A percentile compares a stretch with the other conserved stretches of the same genome.
Evolutionary conservation across 2,329 filamentous ascomycete species (phyloP).

Genomic region (Stenocarpella maydis): DNA sequence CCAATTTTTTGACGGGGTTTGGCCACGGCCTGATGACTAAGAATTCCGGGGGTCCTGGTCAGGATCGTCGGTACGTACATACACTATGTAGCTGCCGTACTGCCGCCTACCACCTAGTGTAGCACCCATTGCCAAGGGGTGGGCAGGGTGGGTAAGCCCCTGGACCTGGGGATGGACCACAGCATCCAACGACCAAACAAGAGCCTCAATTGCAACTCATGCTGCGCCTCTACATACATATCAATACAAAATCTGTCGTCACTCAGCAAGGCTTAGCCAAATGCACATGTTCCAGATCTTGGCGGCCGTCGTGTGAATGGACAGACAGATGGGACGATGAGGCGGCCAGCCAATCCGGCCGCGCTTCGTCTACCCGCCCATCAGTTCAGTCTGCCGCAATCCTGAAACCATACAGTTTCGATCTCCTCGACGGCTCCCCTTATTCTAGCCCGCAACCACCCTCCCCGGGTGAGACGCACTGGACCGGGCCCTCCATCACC

Average conservation of each 20-base stretch:
- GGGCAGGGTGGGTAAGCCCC: not conserved
- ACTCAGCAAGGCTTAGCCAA: conserved; percentile 3
- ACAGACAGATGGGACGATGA: conserved; percentile 7
- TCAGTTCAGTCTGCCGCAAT: conserved; percentile 52
- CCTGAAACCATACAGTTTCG: conserved; percentile 54
- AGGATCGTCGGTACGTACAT: too few relatives aligned
- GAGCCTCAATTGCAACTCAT: conserved; percentile 22
- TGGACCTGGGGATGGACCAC: too few relatives aligned
- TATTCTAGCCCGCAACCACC: conserved; percentile 10
- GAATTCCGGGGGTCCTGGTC: not conserved
- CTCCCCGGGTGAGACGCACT: conserved; percentile 21
- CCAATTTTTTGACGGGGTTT: conserved; percentile 35
- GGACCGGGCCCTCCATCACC: conserved; percentile 15
- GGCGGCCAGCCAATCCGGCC: conserved; percentile 34
- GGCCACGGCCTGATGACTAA: conserved; percentile 29
- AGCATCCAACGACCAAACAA: not conserved
- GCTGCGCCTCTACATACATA: not conserved
- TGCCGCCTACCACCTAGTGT: too few relatives aligned
- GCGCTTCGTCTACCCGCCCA: conserved; percentile 41
- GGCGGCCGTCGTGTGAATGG: not conserved
- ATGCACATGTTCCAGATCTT: conserved; percentile 15
- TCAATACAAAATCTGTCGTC: not conserved
- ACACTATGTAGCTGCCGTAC: too few relatives aligned
- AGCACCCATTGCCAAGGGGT: not conserved
- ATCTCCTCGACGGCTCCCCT: conserved; percentile 27